phyloP scores from a whole-genome alignment of 345 rosid species.

The Brassica incana region DNA sequence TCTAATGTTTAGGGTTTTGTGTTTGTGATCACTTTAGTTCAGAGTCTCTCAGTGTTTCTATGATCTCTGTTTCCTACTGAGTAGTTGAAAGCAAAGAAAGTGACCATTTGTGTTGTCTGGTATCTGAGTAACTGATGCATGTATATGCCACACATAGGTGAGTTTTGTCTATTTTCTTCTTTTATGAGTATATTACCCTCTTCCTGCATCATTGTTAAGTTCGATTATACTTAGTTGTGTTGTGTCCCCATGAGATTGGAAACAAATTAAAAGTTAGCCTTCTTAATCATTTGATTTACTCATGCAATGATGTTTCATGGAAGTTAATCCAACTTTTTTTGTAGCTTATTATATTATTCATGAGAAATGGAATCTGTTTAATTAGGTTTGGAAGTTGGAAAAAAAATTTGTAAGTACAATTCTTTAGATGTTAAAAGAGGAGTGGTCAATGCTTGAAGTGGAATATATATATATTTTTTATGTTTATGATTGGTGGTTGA shows the following conservation, averaged over 20 bases:
- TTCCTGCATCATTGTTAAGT: background rate
- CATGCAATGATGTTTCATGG: constrained; percentile 18
- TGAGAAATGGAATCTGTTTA: constrained; percentile 1
- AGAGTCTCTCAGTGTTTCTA: background rate
- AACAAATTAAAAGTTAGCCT: background rate
- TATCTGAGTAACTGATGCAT: background rate
- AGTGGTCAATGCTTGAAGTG: background rate
- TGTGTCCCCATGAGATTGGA: background rate
- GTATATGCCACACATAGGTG: constrained; percentile 2
- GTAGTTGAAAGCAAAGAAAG: background rate
- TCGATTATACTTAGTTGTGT: background rate
- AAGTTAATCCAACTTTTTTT: background rate
- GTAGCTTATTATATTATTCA: background rate
- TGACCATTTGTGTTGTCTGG: background rate
- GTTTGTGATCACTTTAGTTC: background rate
- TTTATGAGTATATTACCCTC: background rate
- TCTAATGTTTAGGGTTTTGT: background rate
- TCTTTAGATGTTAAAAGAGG: background rate
- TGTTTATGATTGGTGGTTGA: background rate
- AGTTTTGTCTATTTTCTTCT: constrained; percentile 3
- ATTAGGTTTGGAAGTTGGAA: background rate
- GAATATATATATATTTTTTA: background rate
- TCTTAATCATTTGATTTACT: background rate
- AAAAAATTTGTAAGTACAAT: background rate
- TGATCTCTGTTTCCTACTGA: constrained; percentile 25